Conservation (phyloP, 1,284 basidiomycete species). For the Athelia psychrophila region DNA sequence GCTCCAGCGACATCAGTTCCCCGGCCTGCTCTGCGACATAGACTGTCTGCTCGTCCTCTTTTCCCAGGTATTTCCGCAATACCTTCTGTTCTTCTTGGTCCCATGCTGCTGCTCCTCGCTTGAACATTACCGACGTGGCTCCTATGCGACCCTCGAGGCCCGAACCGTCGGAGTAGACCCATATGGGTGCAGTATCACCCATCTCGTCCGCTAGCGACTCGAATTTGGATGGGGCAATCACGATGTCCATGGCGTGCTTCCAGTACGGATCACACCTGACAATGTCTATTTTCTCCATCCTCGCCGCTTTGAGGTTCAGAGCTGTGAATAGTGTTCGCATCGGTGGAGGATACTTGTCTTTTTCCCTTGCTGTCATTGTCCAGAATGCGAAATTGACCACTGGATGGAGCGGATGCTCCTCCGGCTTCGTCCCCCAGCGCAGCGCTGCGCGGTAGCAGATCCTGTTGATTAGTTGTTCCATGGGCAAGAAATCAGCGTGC, state of each 20-base stretch:
- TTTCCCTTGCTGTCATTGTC: neutral
- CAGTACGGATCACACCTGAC: conserved; percentile 1
- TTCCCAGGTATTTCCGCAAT: conserved; percentile 10
- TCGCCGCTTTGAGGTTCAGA: conserved; percentile 1
- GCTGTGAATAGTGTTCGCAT: conserved; percentile 7
- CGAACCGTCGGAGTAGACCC: conserved; percentile 17
- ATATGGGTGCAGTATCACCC: neutral
- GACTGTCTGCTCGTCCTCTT: conserved; percentile 11
- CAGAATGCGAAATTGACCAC: neutral
- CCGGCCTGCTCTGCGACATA: no score
- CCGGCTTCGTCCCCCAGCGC: conserved; percentile 6
- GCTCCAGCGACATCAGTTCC: no score
- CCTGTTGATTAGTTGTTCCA: no score
- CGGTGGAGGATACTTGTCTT: conserved; percentile 2
- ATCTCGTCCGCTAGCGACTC: conserved; percentile 3
- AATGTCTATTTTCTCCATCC: conserved; percentile 8
- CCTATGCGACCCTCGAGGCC: conserved; percentile 14
- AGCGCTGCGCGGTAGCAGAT: conserved; percentile 4
- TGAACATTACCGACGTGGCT: conserved; percentile 9
- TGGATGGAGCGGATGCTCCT: conserved; percentile 6
- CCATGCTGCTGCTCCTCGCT: neutral
- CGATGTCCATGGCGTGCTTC: neutral
- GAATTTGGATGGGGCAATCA: conserved; percentile 2
- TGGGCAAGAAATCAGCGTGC: no score
- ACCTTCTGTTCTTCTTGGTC: neutral